phyloP scores from a whole-genome alignment of 371 early-diverging fungal species.

The Syncephalis plumigaleata region DNA sequence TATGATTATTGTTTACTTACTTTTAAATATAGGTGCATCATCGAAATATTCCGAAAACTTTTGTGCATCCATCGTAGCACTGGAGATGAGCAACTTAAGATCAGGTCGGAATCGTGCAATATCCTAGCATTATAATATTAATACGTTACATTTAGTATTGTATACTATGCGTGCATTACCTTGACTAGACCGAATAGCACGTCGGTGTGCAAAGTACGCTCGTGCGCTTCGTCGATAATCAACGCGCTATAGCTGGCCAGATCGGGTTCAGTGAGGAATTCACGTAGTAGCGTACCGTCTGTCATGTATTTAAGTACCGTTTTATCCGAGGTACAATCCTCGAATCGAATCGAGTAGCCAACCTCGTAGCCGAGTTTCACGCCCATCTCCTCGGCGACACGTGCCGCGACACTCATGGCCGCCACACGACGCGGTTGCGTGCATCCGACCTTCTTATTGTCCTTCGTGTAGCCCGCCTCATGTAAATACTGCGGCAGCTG shows the following conservation, averaged over 20 bases:
- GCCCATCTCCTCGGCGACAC: slow-evolving; percentile 92
- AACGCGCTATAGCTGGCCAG: slow-evolving; percentile 75
- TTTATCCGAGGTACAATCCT: slow-evolving; percentile 90
- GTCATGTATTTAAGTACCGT: slow-evolving; percentile 97
- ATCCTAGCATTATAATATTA: slow-evolving; percentile 29
- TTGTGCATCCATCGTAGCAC: slow-evolving; percentile 96
- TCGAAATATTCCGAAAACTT: slow-evolving; percentile 93
- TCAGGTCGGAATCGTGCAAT: slow-evolving; percentile 87
- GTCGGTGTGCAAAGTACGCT: slow-evolving; percentile 96
- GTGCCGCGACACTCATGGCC: slow-evolving; percentile 96
- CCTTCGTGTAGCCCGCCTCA: slow-evolving; percentile 84
- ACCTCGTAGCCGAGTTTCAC: slow-evolving; percentile 86
- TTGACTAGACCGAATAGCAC: slow-evolving; percentile 94
- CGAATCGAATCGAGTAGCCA: slow-evolving; percentile 97
- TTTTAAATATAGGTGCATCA: slow-evolving; percentile 87
- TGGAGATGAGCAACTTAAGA: slow-evolving; percentile 90
- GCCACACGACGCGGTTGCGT: slow-evolving; percentile 99
- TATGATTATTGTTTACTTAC: slow-evolving; percentile 6
- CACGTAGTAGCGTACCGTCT: slow-evolving; percentile 97
- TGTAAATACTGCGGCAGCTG: slow-evolving; percentile 96
- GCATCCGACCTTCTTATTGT: slow-evolving; percentile 85
- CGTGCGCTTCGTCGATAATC: slow-evolving; percentile 99
- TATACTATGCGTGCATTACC: neutral
- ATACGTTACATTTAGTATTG: slow-evolving; percentile 3
- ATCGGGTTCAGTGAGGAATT: slow-evolving; percentile 96